Conservation (phyloP, 2,329 filamentous ascomycete species). For the Cordyceps militaris region DNA sequence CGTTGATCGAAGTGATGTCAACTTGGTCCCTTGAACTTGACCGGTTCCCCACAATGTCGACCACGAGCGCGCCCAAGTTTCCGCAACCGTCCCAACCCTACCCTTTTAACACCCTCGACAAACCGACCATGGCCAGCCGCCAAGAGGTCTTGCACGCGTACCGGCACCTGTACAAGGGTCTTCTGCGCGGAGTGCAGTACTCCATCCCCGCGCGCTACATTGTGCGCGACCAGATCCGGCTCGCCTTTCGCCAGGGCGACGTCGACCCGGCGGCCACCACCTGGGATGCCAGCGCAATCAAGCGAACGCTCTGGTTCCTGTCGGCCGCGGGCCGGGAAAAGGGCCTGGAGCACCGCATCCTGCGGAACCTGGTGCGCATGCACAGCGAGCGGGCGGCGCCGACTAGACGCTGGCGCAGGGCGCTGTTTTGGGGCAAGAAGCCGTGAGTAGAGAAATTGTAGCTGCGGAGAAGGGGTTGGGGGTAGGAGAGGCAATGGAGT, state of each 20-base stretch:
- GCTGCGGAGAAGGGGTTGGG: background rate
- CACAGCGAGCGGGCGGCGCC: slow-evolving; percentile 16
- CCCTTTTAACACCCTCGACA: background rate
- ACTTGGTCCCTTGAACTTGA: too few species aligned
- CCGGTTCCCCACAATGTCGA: background rate
- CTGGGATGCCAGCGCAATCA: slow-evolving; percentile 42
- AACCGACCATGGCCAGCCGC: slow-evolving; percentile 7
- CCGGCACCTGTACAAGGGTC: slow-evolving; percentile 58
- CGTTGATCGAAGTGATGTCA: too few species aligned
- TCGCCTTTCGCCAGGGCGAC: slow-evolving; percentile 46
- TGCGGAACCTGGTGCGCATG: slow-evolving; percentile 57
- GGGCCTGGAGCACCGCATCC: slow-evolving; percentile 64
- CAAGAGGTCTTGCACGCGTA: slow-evolving; percentile 56
- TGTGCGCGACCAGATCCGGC: slow-evolving; percentile 51
- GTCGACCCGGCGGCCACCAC: slow-evolving; percentile 10
- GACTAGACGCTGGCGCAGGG: slow-evolving; percentile 17
- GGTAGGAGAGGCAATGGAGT: background rate
- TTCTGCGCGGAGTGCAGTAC: slow-evolving; percentile 65
- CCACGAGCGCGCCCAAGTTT: background rate
- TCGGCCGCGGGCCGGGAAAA: slow-evolving; percentile 53
- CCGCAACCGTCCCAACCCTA: background rate
- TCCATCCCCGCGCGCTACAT: slow-evolving; percentile 60
- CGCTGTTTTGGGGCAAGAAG: slow-evolving; percentile 18
- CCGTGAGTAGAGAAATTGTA: slow-evolving; percentile 20
- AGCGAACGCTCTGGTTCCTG: slow-evolving; percentile 65